Base-by-base conservation (phyloP, 805 yeast species). In the Kregervanrija pseudodelftensis region DNA sequence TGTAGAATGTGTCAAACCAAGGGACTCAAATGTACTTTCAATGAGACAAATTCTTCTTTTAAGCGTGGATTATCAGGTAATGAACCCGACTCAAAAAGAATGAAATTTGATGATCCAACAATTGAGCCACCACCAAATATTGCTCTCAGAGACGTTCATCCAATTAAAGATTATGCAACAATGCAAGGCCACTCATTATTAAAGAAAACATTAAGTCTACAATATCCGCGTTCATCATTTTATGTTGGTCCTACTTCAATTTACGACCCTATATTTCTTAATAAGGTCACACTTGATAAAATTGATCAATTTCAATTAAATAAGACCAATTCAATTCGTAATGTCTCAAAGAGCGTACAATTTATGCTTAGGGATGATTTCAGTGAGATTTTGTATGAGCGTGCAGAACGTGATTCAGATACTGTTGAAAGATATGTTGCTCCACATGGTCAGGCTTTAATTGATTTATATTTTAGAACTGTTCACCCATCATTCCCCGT, bases 401-500 rank as follows among this genome's bases (percentile, higher is more conserved):
- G 75, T 36, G 80, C 90, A 65, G 85, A 86, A 40, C 74, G 77
- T 48, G 89, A 83, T 49, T 84, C 86, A 9, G 96, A 91, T 58
- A 75, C 81, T 22, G 86, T 91, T 8, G 98, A 91, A 60, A 72
- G 78, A 50, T 73, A 86, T 41, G 86, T 91, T 14, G 83, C 91
- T n/a, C 98, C 99, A 0, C 89, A 88, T 63, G 98, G 98, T 1
- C 85, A 82, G 50, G 77, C 82, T 10, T 68, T 87, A 43, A 79
- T 87, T 33, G 88, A 86, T 52, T 72, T 88, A 11, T 89, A 88
- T 57, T 89, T 89, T 64, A 76, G 89, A 50, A 77, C 85, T 13
- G 80, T 90, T 32, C 98, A 91, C 57, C 97, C 97, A 0, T 80
- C 87, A 3, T 87, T 87, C 63, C 99, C 98, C 0, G 82, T 91